Evolutionary conservation across 106 monocot species (phyloP).

Genomic region (Dactylorhiza incarnata): DNA sequence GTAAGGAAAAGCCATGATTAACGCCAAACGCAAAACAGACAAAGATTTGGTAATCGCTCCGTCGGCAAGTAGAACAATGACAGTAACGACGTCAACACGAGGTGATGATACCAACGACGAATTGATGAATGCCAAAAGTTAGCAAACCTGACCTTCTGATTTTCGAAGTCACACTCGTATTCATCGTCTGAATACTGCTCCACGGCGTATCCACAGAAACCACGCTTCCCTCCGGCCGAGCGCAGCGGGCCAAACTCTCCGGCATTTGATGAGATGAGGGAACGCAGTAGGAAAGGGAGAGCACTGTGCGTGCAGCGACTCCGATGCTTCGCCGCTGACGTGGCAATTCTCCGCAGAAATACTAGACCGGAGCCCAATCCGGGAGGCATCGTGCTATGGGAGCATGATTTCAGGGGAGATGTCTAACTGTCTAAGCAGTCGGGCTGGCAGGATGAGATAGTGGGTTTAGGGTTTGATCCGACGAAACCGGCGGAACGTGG

Average conservation of each 20-base stretch:
- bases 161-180: slow-evolving; percentile 92
- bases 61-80: background rate
- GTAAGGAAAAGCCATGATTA: background rate
- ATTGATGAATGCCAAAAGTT: background rate
- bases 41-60: background rate
- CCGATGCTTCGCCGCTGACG: background rate
- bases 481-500: no score
- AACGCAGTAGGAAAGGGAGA: slow-evolving; percentile 8
- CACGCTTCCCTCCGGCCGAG: slow-evolving; percentile 7
- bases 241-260: background rate
- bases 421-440: background rate
- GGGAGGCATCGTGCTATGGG: slow-evolving; percentile 18
- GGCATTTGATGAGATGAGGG: slow-evolving; percentile 1
- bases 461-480: background rate
- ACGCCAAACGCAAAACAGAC: background rate
- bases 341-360: slow-evolving; percentile 4
- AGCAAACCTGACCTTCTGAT: slow-evolving; percentile 45
- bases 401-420: background rate
- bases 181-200: slow-evolving; percentile 99
- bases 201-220: slow-evolving; percentile 53
- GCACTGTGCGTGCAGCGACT: background rate
- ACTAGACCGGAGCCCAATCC: slow-evolving; percentile 7
- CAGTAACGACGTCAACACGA: background rate
- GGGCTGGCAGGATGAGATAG: background rate
- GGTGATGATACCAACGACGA: background rate